A percentile compares a stretch with the other conserved stretches of the same genome.
Conservation (phyloP, 2,329 filamentous ascomycete species). For the Aspergillus sergii region DNA sequence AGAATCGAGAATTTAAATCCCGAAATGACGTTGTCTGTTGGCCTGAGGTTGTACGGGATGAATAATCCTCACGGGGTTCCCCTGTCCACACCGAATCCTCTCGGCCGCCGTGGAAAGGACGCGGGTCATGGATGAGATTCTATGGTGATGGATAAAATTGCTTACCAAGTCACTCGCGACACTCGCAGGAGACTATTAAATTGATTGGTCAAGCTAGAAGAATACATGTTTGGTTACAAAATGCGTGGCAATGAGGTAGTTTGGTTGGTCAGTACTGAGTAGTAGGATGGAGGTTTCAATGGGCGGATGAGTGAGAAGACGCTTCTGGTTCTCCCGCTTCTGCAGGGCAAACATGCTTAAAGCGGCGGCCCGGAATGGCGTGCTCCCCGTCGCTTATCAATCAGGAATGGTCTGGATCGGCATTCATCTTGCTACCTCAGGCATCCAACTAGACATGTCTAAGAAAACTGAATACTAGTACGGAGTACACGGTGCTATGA, state of each 20-base stretch:
- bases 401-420: conserved; percentile 28
- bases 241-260: background rate
- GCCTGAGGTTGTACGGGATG: conserved; percentile 32
- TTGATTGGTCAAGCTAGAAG: conserved; percentile 18
- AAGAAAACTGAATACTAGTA: background rate
- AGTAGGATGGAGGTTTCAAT: background rate
- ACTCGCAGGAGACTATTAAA: conserved; percentile 10
- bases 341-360: conserved; percentile 5
- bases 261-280: background rate
- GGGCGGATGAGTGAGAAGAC: conserved; percentile 19
- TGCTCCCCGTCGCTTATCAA: conserved; percentile 38
- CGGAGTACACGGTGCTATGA: too few species aligned
- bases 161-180: conserved; percentile 20
- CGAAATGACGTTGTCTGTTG: conserved; percentile 31
- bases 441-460: background rate
- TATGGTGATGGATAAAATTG: background rate
- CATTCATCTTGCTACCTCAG: conserved; percentile 11
- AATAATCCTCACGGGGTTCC: conserved; percentile 25
- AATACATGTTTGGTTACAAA: conserved; percentile 18
- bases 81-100: conserved; percentile 4
- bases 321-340: conserved; percentile 1
- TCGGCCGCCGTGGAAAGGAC: conserved; percentile 11
- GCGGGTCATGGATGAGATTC: conserved; percentile 3
- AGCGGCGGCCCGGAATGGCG: conserved; percentile 30
- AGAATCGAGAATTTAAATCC: conserved; percentile 15